Percentiles rank a stretch among this genome's conserved stretches.
Evolutionary conservation across 2,329 filamentous ascomycete genomes (phyloP).

Genomic region (Fusarium sp.): DNA sequence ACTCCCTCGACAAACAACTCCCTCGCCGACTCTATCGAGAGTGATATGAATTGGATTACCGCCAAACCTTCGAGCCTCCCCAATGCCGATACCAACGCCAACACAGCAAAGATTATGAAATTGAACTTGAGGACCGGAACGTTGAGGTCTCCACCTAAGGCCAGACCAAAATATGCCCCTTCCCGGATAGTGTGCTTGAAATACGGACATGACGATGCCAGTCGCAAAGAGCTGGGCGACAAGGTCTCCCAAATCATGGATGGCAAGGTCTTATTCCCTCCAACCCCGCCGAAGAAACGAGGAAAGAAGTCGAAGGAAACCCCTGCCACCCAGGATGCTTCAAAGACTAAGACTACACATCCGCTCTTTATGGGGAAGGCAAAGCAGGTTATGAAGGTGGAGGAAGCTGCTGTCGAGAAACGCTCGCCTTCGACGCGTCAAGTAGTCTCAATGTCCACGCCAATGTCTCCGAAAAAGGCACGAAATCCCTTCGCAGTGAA

Average conservation of each 20-base stretch:
- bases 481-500: slow-evolving; percentile 49
- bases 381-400: slow-evolving; percentile 44
- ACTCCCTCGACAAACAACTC: slow-evolving; percentile 34
- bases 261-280: slow-evolving; percentile 46
- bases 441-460: slow-evolving; percentile 64
- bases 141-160: slow-evolving; percentile 69
- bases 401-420: slow-evolving; percentile 31
- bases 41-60: slow-evolving; percentile 2
- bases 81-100: slow-evolving; percentile 34
- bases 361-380: slow-evolving; percentile 57
- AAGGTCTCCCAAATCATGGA: slow-evolving; percentile 73
- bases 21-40: slow-evolving; percentile 1
- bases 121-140: slow-evolving; percentile 72
- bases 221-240: slow-evolving; percentile 63
- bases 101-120: slow-evolving; percentile 64
- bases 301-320: slow-evolving; percentile 41
- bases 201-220: slow-evolving; percentile 66
- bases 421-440: slow-evolving; percentile 50
- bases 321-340: slow-evolving; percentile 39
- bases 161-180: slow-evolving; percentile 56
- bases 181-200: slow-evolving; percentile 64
- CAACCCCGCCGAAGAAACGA: slow-evolving; percentile 45
- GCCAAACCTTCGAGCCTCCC: slow-evolving; percentile 18
- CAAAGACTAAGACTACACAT: slow-evolving; percentile 52
- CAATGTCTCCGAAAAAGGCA: slow-evolving; percentile 62